These are phyloP conservation scores for Metschnikowia gruessii DNA, from an alignment of 805 yeast genomes.

Conservation along the genomic window DNA sequence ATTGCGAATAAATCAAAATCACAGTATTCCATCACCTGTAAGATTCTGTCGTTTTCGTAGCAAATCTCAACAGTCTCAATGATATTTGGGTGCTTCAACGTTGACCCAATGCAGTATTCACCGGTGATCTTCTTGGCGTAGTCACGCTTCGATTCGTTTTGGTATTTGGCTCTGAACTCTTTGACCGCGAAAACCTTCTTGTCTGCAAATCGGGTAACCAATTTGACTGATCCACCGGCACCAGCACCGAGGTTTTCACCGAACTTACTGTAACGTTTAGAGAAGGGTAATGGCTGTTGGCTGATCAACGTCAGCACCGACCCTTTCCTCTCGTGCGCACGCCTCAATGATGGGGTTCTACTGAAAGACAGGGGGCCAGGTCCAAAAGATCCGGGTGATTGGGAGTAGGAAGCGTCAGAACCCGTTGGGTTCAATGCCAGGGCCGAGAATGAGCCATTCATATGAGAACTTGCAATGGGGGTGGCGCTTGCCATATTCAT, in stretches of 20 bases:
- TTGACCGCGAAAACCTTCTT: conserved; percentile 82
- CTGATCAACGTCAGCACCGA: conserved; percentile 35
- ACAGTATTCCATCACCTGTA: conserved; percentile 94
- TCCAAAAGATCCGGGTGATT: conserved; percentile 29
- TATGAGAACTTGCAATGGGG: conserved; percentile 23
- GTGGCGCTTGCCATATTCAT: conserved; percentile 15
- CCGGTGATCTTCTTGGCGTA: conserved; percentile 91
- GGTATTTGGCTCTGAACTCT: conserved; percentile 77
- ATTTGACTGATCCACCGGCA: conserved; percentile 87
- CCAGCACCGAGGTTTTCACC: conserved; percentile 92
- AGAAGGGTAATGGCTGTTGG: conserved; percentile 49
- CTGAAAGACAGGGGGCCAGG: conserved; percentile 26
- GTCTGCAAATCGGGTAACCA: conserved; percentile 67
- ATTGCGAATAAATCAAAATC: conserved; percentile 91
- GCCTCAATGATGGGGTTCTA: conserved; percentile 31
- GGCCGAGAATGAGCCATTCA: conserved; percentile 26
- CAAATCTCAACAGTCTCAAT: conserved; percentile 89
- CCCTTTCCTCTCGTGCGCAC: conserved; percentile 35
- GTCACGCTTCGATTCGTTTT: conserved; percentile 74
- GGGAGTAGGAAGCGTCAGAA: conserved; percentile 35
- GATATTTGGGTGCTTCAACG: conserved; percentile 84
- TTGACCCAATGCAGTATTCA: conserved; percentile 91
- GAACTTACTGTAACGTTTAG: conserved; percentile 73
- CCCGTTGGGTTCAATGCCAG: conserved; percentile 33
- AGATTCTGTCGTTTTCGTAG: conserved; percentile 80